These are phyloP conservation scores for Acanthamoeba culbertsoni DNA, from an alignment of 208 protist species.

Conservation along the genomic window DNA sequence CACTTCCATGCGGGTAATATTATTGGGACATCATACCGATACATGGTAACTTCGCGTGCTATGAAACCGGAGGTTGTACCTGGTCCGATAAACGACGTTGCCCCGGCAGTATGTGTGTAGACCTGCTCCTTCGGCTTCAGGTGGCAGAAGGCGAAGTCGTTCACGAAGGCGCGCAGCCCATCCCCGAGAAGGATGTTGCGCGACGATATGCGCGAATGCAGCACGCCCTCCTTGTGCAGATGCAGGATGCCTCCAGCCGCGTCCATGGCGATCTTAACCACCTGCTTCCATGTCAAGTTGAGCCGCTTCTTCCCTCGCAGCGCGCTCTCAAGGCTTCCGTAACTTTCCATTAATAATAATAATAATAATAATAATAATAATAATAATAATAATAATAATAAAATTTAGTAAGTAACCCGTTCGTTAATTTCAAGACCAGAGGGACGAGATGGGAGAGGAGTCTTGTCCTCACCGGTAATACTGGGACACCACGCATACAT, in stretches of 20 bases:
- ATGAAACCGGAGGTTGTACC: not conserved
- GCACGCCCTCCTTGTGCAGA: conserved; percentile 26
- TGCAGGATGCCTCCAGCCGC: conserved; percentile 4
- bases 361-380: no score
- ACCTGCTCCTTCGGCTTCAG: not conserved
- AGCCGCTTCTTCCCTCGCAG: not conserved
- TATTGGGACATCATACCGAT: not conserved
- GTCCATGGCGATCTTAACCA: conserved; percentile 4
- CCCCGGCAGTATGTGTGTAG: not conserved
- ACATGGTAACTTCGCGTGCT: not conserved
- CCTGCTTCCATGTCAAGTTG: conserved; percentile 4
- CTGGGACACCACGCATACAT: conserved; percentile 11
- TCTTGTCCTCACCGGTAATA: no score
- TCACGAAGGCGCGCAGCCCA: not conserved
- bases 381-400: no score
- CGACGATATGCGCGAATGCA: conserved; percentile 7
- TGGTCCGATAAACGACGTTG: not conserved
- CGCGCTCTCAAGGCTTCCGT: not conserved
- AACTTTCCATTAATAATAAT: not conserved
- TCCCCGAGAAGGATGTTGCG: conserved; percentile 43
- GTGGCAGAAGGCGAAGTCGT: conserved; percentile 32
- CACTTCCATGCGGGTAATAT: not conserved
- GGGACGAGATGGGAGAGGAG: no score
- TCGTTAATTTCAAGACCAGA: no score
- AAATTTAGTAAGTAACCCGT: no score